Conservation (phyloP, 192 early-diverging fungal species). For the Entomortierella chlamydospora region DNA sequence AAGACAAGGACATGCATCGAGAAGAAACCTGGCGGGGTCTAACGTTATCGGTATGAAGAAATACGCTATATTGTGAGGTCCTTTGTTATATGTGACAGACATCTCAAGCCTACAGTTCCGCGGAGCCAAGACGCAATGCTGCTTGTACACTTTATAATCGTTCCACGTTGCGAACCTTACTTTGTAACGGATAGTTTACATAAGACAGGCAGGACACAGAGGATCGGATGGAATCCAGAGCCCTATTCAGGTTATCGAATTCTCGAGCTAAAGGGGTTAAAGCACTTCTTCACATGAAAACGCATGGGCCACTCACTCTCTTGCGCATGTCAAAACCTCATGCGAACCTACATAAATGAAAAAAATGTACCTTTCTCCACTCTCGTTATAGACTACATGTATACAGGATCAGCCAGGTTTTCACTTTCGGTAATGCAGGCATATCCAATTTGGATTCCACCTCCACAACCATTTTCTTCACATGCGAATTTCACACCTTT, state of each 20-base stretch:
- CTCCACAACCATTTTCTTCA: constrained; percentile 14
- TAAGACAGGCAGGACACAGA: not conserved
- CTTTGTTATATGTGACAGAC: too few species aligned
- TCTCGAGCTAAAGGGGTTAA: not conserved
- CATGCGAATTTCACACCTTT: constrained; percentile 40
- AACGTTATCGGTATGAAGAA: too few species aligned
- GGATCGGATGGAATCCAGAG: not conserved
- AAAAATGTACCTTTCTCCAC: not conserved
- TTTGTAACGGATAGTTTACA: not conserved
- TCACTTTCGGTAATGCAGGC: too few species aligned
- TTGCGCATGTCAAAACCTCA: not conserved
- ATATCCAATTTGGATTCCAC: constrained; percentile 5
- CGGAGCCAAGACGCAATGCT: not conserved
- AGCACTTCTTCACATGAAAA: constrained; percentile 36
- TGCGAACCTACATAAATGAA: constrained; percentile 2
- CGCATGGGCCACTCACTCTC: constrained; percentile 18
- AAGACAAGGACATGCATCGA: not conserved
- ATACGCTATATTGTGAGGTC: too few species aligned
- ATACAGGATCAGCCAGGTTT: not conserved
- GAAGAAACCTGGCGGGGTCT: too few species aligned
- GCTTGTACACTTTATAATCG: constrained; percentile 2
- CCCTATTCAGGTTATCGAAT: not conserved
- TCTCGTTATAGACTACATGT: not conserved
- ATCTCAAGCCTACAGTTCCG: not conserved
- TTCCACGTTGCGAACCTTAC: not conserved